Percentiles rank a stretch among this genome's conserved stretches.
phyloP scores from a whole-genome alignment of 2,329 filamentous ascomycete species.

The Pyrenochaeta sp. region DNA sequence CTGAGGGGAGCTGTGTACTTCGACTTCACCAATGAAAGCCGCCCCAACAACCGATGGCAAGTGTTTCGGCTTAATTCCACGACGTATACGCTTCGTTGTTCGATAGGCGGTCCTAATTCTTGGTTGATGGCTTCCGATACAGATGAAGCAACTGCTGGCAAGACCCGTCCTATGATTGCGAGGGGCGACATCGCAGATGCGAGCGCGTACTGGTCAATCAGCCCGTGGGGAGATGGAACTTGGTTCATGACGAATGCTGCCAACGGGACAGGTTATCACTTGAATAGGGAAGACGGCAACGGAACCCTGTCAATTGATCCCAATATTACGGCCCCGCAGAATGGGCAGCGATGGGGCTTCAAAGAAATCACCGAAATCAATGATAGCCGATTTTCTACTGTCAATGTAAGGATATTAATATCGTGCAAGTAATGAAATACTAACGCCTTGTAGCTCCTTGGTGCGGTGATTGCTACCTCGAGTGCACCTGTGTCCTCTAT shows the following conservation, averaged over 20 bases:
- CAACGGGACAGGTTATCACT: slow-evolving; percentile 25
- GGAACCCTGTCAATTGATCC: slow-evolving; percentile 16
- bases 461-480: slow-evolving; percentile 3
- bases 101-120: slow-evolving; percentile 19
- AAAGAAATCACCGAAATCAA: slow-evolving; percentile 17
- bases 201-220: slow-evolving; percentile 29
- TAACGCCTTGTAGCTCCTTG: slow-evolving; percentile 10
- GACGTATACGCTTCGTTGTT: slow-evolving; percentile 21
- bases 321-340: slow-evolving; percentile 22
- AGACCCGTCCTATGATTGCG: slow-evolving; percentile 20
- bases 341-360: slow-evolving; percentile 21
- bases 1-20: slow-evolving; percentile 20
- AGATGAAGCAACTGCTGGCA: slow-evolving; percentile 17
- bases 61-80: slow-evolving; percentile 22
- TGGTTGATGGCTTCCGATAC: slow-evolving; percentile 21
- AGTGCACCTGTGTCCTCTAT: neutral
- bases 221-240: slow-evolving; percentile 27
- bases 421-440: neutral
- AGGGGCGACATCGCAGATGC: slow-evolving; percentile 23
- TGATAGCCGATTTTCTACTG: slow-evolving; percentile 19
- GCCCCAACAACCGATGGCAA: slow-evolving; percentile 24
- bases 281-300: slow-evolving; percentile 15
- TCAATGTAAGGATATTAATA: slow-evolving; percentile 13
- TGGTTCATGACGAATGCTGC: slow-evolving; percentile 26
- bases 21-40: slow-evolving; percentile 8